A percentile compares a stretch with the other conserved stretches of the same genome.
These are phyloP conservation scores for Endocarpon pusillum DNA, from an alignment of 495 filamentous ascomycete genomes.

Conservation along the genomic window DNA sequence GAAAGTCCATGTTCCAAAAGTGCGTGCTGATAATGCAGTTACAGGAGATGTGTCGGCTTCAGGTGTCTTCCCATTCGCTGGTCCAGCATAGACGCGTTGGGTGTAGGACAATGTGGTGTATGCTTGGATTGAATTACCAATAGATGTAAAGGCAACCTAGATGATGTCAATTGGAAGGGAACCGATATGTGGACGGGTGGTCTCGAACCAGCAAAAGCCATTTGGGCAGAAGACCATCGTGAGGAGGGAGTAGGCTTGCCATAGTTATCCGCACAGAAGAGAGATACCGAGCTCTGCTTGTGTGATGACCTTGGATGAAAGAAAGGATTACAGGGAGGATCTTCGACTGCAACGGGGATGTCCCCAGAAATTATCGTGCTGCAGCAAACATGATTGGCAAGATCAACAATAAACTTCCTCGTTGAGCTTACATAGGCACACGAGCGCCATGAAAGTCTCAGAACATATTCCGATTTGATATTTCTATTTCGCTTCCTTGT, in stretches of 20 bases:
- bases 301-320: too few relatives aligned
- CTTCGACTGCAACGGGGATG: too few relatives aligned
- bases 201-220: constrained; percentile 44
- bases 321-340: too few relatives aligned
- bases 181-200: neutral
- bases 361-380: too few relatives aligned
- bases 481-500: too few relatives aligned
- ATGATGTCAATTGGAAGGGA: constrained; percentile 3
- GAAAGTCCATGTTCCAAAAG: constrained; percentile 87
- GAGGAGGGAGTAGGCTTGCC: constrained; percentile 28
- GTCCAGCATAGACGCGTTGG: constrained; percentile 51
- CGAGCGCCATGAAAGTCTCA: too few relatives aligned
- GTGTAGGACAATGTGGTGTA: constrained; percentile 60
- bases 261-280: too few relatives aligned
- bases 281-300: too few relatives aligned
- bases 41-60: constrained; percentile 26
- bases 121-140: constrained; percentile 68
- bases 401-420: too few relatives aligned
- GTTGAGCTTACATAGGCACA: too few relatives aligned
- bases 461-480: too few relatives aligned
- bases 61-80: constrained; percentile 27
- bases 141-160: constrained; percentile 58
- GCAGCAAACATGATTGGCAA: too few relatives aligned
- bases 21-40: constrained; percentile 57
- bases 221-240: constrained; percentile 43